Evolutionary conservation across 2,329 filamentous ascomycete genomes (phyloP).

Genomic region (Lachnellula occidentalis): DNA sequence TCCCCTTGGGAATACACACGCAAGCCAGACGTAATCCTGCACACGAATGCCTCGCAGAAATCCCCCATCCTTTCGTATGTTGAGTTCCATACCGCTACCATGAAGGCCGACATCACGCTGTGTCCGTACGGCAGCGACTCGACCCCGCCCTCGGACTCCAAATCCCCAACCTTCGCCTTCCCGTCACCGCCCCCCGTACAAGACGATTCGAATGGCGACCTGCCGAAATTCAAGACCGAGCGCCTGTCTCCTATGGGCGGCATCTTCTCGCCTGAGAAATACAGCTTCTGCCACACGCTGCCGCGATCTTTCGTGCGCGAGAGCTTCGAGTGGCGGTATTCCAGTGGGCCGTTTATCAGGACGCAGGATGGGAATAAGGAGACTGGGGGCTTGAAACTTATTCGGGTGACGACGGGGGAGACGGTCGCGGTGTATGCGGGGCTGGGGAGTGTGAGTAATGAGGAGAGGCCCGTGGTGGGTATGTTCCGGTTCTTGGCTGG

Average conservation of each 20-base stretch:
- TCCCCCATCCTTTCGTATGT: conserved; percentile 22
- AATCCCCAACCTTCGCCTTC: conserved; percentile 9
- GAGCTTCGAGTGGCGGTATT: conserved; percentile 24
- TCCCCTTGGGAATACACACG: conserved; percentile 9
- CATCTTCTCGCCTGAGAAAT: conserved; percentile 22
- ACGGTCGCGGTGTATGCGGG: conserved; percentile 27
- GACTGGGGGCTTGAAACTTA: conserved; percentile 21
- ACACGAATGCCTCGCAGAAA: conserved; percentile 19
- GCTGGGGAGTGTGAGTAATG: conserved; percentile 9
- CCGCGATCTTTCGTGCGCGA: conserved; percentile 16
- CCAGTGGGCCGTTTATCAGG: conserved; percentile 11
- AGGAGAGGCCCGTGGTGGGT: conserved; percentile 12
- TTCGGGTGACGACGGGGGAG: conserved; percentile 21
- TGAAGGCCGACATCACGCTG: conserved; percentile 24
- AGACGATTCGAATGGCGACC: not conserved
- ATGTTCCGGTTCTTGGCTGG: conserved; percentile 22
- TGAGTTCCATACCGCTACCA: conserved; percentile 21
- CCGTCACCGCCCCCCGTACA: not conserved
- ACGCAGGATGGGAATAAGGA: conserved; percentile 14
- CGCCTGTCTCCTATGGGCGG: conserved; percentile 16
- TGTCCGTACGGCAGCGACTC: conserved; percentile 15
- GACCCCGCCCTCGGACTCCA: conserved; percentile 5
- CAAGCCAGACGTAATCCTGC: conserved; percentile 23
- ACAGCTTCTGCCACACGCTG: conserved; percentile 21
- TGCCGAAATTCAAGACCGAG: conserved; percentile 17